Conservation (phyloP, 495 filamentous ascomycete genomes). For the Viridothelium virens region DNA sequence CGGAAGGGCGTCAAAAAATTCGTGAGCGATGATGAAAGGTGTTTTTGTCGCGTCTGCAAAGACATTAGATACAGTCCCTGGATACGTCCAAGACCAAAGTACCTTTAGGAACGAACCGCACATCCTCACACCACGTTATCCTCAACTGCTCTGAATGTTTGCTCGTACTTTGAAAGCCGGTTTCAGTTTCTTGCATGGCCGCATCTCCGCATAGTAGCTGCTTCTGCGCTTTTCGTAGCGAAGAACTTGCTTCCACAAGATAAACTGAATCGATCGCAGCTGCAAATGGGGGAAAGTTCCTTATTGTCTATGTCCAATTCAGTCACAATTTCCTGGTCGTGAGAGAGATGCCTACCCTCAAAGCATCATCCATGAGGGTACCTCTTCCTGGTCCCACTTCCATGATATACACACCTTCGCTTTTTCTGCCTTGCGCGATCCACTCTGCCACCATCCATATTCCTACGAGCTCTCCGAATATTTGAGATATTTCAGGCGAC, state of each 20-base stretch:
- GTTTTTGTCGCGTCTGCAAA: slow-evolving; percentile 51
- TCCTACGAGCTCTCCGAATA: slow-evolving; percentile 89
- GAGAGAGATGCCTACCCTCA: slow-evolving; percentile 54
- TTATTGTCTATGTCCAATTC: slow-evolving; percentile 57
- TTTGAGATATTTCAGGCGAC: slow-evolving; percentile 92
- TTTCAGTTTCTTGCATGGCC: slow-evolving; percentile 58
- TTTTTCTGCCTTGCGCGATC: slow-evolving; percentile 75
- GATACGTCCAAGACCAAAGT: slow-evolving; percentile 18
- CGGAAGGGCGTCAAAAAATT: slow-evolving; percentile 98
- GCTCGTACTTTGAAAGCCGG: slow-evolving; percentile 67
- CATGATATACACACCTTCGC: slow-evolving; percentile 69
- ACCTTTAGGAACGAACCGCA: slow-evolving; percentile 71
- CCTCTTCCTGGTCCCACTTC: slow-evolving; percentile 92
- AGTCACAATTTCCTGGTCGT: neutral
- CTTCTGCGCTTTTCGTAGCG: slow-evolving; percentile 68
- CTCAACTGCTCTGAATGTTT: slow-evolving; percentile 58
- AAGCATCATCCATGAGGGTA: slow-evolving; percentile 94
- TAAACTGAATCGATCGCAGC: slow-evolving; percentile 76
- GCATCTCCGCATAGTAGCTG: slow-evolving; percentile 73
- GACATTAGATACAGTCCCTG: neutral
- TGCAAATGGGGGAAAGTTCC: slow-evolving; percentile 69
- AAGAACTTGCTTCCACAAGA: slow-evolving; percentile 78
- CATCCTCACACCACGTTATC: slow-evolving; percentile 86
- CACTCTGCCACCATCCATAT: slow-evolving; percentile 95
- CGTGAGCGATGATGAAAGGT: slow-evolving; percentile 91